Percentiles rank a stretch among this genome's conserved stretches.
phyloP scores from a whole-genome alignment of 148 eudicot species.

The Rhododendron molle region DNA sequence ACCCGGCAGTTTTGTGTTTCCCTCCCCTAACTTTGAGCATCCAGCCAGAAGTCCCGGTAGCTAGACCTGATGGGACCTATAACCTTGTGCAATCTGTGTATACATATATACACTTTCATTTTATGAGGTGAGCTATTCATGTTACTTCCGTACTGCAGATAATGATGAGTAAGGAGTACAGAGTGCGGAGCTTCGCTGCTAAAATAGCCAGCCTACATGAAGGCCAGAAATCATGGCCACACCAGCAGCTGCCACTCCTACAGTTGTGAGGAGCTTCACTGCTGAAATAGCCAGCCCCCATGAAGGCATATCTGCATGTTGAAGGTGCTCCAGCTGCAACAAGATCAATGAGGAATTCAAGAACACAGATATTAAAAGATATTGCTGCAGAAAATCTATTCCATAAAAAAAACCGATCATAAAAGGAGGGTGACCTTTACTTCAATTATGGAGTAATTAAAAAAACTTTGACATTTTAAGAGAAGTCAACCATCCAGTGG shows the following conservation, averaged over 20 bases:
- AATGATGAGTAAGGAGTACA: too few relatives aligned
- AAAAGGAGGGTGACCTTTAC: background rate
- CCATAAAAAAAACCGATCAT: too few relatives aligned
- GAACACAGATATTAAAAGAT: background rate
- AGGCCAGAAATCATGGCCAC: slow-evolving; percentile 70
- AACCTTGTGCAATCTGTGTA: too few relatives aligned
- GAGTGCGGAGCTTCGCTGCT: too few relatives aligned
- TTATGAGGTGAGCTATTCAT: too few relatives aligned
- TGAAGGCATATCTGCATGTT: slow-evolving; percentile 45
- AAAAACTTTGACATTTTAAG: background rate
- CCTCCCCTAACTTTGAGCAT: too few relatives aligned
- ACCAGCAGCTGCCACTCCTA: slow-evolving; percentile 75
- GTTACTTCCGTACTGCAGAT: slow-evolving; percentile 20
- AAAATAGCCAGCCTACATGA: background rate
- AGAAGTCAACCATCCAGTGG: background rate
- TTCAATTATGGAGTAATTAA: background rate
- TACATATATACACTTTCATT: too few relatives aligned
- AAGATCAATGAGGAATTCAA: background rate
- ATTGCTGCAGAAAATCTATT: too few relatives aligned
- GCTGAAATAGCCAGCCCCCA: slow-evolving; percentile 26
- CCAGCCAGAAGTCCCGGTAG: too few relatives aligned
- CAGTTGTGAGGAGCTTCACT: slow-evolving; percentile 45
- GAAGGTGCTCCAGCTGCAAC: slow-evolving; percentile 55
- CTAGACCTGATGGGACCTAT: too few relatives aligned
- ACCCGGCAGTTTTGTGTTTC: too few relatives aligned